Evolutionary conservation across 2,329 filamentous ascomycete genomes (phyloP).

Genomic region (Hyphodiscus sp.): DNA sequence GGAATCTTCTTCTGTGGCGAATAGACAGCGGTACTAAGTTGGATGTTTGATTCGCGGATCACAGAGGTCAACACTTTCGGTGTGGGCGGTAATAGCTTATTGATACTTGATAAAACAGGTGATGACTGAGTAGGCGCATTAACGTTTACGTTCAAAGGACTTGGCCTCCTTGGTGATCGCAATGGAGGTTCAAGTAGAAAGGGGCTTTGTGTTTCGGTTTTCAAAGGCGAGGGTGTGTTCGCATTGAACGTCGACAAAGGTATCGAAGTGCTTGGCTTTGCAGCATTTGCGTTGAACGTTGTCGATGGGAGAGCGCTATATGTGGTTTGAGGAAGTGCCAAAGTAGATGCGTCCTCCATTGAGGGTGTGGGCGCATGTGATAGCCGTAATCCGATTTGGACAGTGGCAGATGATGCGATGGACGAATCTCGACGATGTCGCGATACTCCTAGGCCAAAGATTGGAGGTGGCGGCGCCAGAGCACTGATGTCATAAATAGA

Average conservation of each 20-base stretch:
- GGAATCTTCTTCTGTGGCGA: conserved; percentile 14
- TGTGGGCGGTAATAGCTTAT: conserved; percentile 16
- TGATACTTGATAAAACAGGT: neutral
- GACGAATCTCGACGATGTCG: conserved; percentile 50
- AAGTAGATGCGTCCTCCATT: conserved; percentile 5
- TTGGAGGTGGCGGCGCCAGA: conserved; percentile 22
- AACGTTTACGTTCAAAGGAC: conserved; percentile 1
- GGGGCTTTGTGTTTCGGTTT: conserved; percentile 1
- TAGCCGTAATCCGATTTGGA: conserved; percentile 64
- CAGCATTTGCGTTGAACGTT: neutral
- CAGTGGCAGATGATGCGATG: conserved; percentile 57
- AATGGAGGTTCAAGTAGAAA: conserved; percentile 2
- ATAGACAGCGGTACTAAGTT: conserved; percentile 48
- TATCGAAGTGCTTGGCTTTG: neutral
- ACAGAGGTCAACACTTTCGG: conserved; percentile 5
- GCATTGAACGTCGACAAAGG: neutral
- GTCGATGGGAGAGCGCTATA: conserved; percentile 27
- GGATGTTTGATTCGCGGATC: conserved; percentile 8
- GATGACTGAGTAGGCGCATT: neutral
- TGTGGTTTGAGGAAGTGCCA: conserved; percentile 27
- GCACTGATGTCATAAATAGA: conserved; percentile 27
- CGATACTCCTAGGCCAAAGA: conserved; percentile 5
- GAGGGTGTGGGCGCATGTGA: conserved; percentile 40
- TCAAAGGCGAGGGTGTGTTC: conserved; percentile 3
- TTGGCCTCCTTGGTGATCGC: conserved; percentile 4